Percentiles rank a stretch among this genome's conserved stretches.
Conservation (phyloP, 2,329 filamentous ascomycete genomes). For the Sclerotinia spermophila region DNA sequence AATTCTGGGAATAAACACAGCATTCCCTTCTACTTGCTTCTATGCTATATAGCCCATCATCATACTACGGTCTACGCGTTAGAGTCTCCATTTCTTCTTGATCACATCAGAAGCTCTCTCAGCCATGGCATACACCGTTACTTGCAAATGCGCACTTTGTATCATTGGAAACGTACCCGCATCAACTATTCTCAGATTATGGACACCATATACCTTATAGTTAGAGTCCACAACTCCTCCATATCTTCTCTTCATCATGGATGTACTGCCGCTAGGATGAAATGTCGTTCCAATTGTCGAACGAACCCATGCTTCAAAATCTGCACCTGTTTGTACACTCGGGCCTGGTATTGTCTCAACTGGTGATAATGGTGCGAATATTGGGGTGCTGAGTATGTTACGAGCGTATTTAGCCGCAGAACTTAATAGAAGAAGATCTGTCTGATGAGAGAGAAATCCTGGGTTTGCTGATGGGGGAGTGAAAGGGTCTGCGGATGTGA, state of each 20-base stretch:
- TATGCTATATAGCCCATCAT: not conserved
- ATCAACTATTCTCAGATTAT: slow-evolving; percentile 26
- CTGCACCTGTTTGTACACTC: not conserved
- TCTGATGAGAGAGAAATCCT: slow-evolving; percentile 46
- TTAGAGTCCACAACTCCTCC: slow-evolving; percentile 26
- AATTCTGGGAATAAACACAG: not conserved
- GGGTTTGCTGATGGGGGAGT: slow-evolving; percentile 49
- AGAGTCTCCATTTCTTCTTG: not conserved
- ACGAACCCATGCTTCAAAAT: slow-evolving; percentile 9
- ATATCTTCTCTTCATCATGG: slow-evolving; percentile 24
- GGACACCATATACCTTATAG: slow-evolving; percentile 25
- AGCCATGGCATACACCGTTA: slow-evolving; percentile 26
- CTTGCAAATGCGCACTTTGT: slow-evolving; percentile 22
- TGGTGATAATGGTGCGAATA: not conserved
- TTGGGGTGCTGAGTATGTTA: not conserved
- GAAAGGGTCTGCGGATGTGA: slow-evolving; percentile 41
- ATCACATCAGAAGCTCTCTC: slow-evolving; percentile 24
- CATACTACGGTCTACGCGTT: too few species aligned
- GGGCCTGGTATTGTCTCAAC: slow-evolving; percentile 1
- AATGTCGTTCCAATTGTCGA: slow-evolving; percentile 1
- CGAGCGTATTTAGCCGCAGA: not conserved
- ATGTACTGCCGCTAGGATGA: slow-evolving; percentile 25
- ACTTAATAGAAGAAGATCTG: slow-evolving; percentile 6
- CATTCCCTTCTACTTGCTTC: too few species aligned
- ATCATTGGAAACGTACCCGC: slow-evolving; percentile 28